Evolutionary conservation across 1,139 yeast genomes (phyloP), one percentile per base, ranked within the genome.

Genomic region (Yamadazyma siamensis): DNA sequence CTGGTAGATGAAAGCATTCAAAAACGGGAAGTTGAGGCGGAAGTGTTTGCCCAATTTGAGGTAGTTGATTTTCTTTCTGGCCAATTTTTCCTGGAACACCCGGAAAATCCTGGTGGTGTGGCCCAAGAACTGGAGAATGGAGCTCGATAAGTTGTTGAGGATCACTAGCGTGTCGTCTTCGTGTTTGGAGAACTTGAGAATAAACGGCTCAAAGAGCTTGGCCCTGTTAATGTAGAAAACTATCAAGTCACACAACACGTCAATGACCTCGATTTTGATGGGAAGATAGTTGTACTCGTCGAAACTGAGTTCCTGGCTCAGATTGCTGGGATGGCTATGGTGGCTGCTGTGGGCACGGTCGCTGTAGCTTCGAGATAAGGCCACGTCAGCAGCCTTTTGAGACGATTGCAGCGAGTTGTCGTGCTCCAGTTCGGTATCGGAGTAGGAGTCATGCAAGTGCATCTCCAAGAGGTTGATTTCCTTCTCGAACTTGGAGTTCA

Each of bases 151-250:
- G 23, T 54, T 52, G 29, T 59, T 56, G 15, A 61, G 42, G 10
- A 65, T 53, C 13, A 46, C 36, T 9, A 41, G 31, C 8, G 42
- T 45, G 6, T 55, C 61, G 4, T 56, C 51, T 5, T 60, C 54
- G 17, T 50, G 51, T 15, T 58, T 56, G 41, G 17, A 31, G 28
- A 67, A 65, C 35, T 60, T 60, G 19, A 60, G 53, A 44, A 72
- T 56, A 40, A 73, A 73, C 14, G 76, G 77, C 41, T 72, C 77
- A 39, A 70, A 68, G 31, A 73, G 54, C 39, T 73, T 74, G 18
- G 77, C 75, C 32, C 72, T 54, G 40, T 71, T 72, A 33, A 72
- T 66, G 43, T 71, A 62, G 15, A 73, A 51, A 12, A 66, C 49
- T 25, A 71, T 65, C 38, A 72, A 54, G 48, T 74, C 79, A 31